Conservation (phyloP, 140 eudicot genomes). For the Artemisia princeps region DNA sequence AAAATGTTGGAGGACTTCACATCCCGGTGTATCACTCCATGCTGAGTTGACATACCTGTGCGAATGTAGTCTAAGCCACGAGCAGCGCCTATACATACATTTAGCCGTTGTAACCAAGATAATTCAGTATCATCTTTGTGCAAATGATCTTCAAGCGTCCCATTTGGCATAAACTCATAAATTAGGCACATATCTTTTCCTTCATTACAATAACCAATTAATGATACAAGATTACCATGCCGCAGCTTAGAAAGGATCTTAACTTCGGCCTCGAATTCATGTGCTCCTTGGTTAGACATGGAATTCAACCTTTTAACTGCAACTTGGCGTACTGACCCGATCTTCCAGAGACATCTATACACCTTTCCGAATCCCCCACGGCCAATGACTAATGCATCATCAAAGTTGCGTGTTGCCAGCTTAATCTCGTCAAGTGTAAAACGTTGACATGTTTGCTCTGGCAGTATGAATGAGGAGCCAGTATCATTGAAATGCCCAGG, state of each 20-base stretch:
- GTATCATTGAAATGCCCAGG: slow-evolving; percentile 4
- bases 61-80: slow-evolving; percentile 24
- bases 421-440: slow-evolving; percentile 19
- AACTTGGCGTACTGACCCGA: slow-evolving; percentile 1
- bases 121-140: not conserved
- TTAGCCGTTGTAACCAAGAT: slow-evolving; percentile 20
- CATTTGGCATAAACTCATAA: slow-evolving; percentile 30
- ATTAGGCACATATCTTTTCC: slow-evolving; percentile 17
- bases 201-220: slow-evolving; percentile 27
- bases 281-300: slow-evolving; percentile 22
- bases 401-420: slow-evolving; percentile 25
- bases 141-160: slow-evolving; percentile 25
- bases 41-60: slow-evolving; percentile 26
- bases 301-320: slow-evolving; percentile 25
- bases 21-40: slow-evolving; percentile 35
- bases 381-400: slow-evolving; percentile 16
- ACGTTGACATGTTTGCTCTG: slow-evolving; percentile 19
- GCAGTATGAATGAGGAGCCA: slow-evolving; percentile 11
- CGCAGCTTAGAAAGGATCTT: slow-evolving; percentile 23
- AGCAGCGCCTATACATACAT: slow-evolving; percentile 23
- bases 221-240: slow-evolving; percentile 23
- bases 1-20: slow-evolving; percentile 38
- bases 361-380: slow-evolving; percentile 26
- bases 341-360: slow-evolving; percentile 7
- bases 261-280: slow-evolving; percentile 26